Base-by-base conservation (phyloP, 176 grass and related monocot species). In the Oryza glumipatula region DNA sequence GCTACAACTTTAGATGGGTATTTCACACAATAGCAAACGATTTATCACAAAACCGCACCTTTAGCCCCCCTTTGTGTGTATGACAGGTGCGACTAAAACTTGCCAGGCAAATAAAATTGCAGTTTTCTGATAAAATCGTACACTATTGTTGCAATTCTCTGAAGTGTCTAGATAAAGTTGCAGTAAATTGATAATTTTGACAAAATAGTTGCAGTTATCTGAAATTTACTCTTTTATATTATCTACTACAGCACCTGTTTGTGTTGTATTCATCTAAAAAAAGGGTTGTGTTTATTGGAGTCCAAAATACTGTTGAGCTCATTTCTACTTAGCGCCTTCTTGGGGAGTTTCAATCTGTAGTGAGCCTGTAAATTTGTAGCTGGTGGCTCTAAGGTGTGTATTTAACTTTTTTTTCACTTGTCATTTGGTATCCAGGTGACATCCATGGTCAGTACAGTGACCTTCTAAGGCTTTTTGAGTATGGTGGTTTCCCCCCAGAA, bases 361-460 rank as follows among this genome's bases (percentile, higher is more conserved):
- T 12, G 71, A 76, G 14, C 17, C n/a, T 4, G 2, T 66, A 21
- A 15, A 33, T 64, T 47, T 84, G 8, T 39, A 41, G 52, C 9
- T 10, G 2, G 5, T 73, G 47, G 46, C 70, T 68, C 11, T 64
- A 63, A 73, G 60, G 26, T 32, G 63, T 56, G 66, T 26, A 39
- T 72, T 65, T 91, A 45, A 91, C 39, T 65, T 36, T 49, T 16
- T 68, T 9, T 9, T 52, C 16, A 7, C 3, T 32, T 79, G 6
- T 67, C 17, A 76, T 80, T 80, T 90, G 51, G 3, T 21, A 80
- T 81, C 46, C 81, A 97, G 94, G 94, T 84, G 94, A 97, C 46
- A 97, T 97, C 76, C 94, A 97, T 86, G 94, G 94, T 79, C 94
- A 97, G 74, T 97, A 97, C 48, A 94, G 92, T 68, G 94, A 97